A percentile compares a stretch with the other conserved stretches of the same genome.
These are phyloP conservation scores for Polytrichum formosum DNA, from an alignment of 225 moss, liverwort and hornwort genomes.

Conservation along the genomic window DNA sequence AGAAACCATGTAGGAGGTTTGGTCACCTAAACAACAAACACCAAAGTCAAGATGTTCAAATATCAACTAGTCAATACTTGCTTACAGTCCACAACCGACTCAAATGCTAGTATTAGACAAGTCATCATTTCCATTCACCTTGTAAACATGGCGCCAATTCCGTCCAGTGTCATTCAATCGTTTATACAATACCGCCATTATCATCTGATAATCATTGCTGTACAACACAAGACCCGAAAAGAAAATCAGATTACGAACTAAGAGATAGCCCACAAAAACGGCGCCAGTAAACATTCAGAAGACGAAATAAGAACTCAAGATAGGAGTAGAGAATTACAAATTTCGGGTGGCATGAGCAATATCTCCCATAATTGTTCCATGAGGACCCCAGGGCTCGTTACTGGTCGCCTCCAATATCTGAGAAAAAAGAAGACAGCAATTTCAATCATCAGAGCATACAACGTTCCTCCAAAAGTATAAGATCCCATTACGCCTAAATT, in stretches of 20 bases:
- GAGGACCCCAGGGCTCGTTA: conserved; percentile 99
- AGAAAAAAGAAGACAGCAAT: conserved; percentile 6
- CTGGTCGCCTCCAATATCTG: conserved; percentile 98
- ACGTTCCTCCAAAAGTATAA: too few species aligned
- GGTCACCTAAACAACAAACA: too few species aligned
- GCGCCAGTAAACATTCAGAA: not conserved
- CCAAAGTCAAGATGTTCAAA: too few species aligned
- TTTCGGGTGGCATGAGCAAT: conserved; percentile 97
- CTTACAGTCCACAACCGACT: too few species aligned
- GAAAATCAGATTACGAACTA: not conserved
- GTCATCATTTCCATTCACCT: conserved; percentile 37
- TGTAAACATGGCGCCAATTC: conserved; percentile 99
- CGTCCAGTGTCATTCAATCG: conserved; percentile 86
- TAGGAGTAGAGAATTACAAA: conserved; percentile 41
- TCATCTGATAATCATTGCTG: conserved; percentile 97
- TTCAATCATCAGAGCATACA: too few species aligned
- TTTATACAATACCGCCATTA: conserved; percentile 91
- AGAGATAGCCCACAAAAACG: not conserved
- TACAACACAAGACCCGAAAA: not conserved
- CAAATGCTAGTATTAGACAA: not conserved
- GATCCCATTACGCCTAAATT: not conserved
- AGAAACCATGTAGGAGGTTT: too few species aligned
- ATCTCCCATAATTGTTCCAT: conserved; percentile 96
- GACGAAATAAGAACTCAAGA: not conserved
- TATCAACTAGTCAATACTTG: too few species aligned